Evolutionary conservation across 1,284 basidiomycete genomes (phyloP), one percentile per base, ranked within the genome.

Genomic region (Puccinia hordei): DNA sequence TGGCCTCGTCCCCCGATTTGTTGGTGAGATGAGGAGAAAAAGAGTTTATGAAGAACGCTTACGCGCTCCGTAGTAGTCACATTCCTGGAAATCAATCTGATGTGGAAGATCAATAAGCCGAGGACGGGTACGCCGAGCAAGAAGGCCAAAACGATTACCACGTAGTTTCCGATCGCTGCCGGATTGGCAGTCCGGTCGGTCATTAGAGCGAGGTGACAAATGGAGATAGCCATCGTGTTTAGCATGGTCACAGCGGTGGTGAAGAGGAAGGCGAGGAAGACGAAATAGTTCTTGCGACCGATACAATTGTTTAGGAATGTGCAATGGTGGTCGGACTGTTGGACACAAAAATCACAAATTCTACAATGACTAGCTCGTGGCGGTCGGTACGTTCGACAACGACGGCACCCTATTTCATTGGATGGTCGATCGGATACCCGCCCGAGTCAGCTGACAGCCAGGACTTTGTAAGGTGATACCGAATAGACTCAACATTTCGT

Each of bases 261-360:
- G 22, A 81, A 46, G 12, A 86, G 81, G 63, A 86, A 85, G 17
- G 83, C 83, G 72, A 85, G 82, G 69, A 86, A 86, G 2, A 82
- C 53, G 41, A 84, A 82, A 75, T 86, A 86, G 81, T 86, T 86
- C 22, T 84, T 81, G 9, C 84, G 81, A 0, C 85, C 85, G 68
- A 86, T 84, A 66, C 85, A 86, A 33, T 83, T 84, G 81, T 86
- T 86, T 19, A 86, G 82, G 53, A 85, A 86, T 46, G 84, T 85
- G 77, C 85, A 86, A 71, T 86, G 85, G 77, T 86, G 85, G 61
- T 86, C 85, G 24, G 74, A 57, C 66, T 83, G 83, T 57, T 85
- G 84, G 4, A 86, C 83, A 73, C 85, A 86, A 74, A 84, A 84
- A 57, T 86, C 84, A 82, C 85, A 86, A 5, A 84, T 82, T 8